Evolutionary conservation across 768 basidiomycete genomes (phyloP), one percentile per base, ranked within the genome.

Genomic region (Austroboletus eburneus): DNA sequence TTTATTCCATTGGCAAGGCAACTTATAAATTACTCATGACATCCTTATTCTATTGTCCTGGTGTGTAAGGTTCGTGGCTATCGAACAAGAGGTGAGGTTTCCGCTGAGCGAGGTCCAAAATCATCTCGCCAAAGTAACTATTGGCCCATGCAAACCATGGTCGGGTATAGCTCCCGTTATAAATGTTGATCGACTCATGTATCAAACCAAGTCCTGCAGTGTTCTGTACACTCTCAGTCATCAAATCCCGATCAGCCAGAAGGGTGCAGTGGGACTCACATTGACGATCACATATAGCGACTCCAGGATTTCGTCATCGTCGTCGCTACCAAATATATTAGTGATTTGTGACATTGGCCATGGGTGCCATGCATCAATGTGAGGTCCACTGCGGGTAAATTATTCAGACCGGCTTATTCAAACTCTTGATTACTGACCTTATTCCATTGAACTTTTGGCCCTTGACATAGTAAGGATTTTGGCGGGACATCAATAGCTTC

Each of bases 261-360:
- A 27, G 27, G 22, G 24, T 17, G 17, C 17, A 4, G 2, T 13
- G 21, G 8, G 1, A 66, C 83, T 59, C 47, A 87, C 86, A 57
- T 87, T 88, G 9, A 75, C 81, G 49, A 89, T 77, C 52, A 72
- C 68, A 50, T 85, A 85, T 18, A 90, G 62, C 3, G 77, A 74
- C 9, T 73, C 62, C 50, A 81, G 37, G 36, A 90, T 89, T 54
- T 87, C 86, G 16, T 67, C 59, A 56, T 89, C 86, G 54, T 87
- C 70, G 59, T 88, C 80, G 9, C 83, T 83, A 3, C 86, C 83
- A 59, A 80, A 88, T 48, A 88, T 83, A 14, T 80, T 77, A 21
- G 79, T 79, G 35, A 90, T 79, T 43, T 81, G 83, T 20, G 86
- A 84, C 87, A 90, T 90, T 3, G 87, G 87, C 87, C 87, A 89